Percentiles rank a stretch among this genome's conserved stretches.
phyloP scores from a whole-genome alignment of 2,329 filamentous ascomycete genomes.

The Fusarium bulbicola region DNA sequence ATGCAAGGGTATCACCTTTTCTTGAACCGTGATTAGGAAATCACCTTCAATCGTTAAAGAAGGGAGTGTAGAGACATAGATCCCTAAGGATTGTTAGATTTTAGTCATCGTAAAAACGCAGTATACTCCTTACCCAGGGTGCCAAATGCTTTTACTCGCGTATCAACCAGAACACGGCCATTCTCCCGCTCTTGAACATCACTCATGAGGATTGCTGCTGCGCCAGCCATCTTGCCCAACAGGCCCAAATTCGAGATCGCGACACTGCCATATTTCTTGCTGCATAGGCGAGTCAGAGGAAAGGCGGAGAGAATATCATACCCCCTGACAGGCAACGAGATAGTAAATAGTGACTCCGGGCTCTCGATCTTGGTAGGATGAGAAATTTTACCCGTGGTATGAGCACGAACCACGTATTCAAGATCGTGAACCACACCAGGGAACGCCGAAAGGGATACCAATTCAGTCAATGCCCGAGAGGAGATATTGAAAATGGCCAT shows the following conservation, averaged over 20 bases:
- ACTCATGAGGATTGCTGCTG: slow-evolving; percentile 76
- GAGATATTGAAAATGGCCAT: slow-evolving; percentile 87
- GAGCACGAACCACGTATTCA: slow-evolving; percentile 77
- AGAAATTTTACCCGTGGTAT: slow-evolving; percentile 72
- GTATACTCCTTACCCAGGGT: slow-evolving; percentile 65
- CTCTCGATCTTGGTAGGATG: slow-evolving; percentile 56
- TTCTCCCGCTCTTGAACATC: slow-evolving; percentile 63
- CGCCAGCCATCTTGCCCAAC: slow-evolving; percentile 88
- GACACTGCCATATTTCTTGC: slow-evolving; percentile 49
- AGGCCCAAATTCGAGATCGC: slow-evolving; percentile 78
- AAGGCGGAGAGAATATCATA: slow-evolving; percentile 87
- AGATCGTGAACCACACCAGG: slow-evolving; percentile 69
- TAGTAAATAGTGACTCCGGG: slow-evolving; percentile 62
- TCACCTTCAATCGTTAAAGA: slow-evolving; percentile 67
- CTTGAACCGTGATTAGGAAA: slow-evolving; percentile 80
- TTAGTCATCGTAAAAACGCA: not conserved
- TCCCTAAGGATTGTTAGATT: slow-evolving; percentile 51
- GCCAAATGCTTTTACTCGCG: slow-evolving; percentile 82
- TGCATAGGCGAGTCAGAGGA: slow-evolving; percentile 67
- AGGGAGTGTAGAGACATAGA: slow-evolving; percentile 79
- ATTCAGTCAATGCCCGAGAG: slow-evolving; percentile 67
- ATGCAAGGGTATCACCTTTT: slow-evolving; percentile 71
- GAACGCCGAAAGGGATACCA: slow-evolving; percentile 77
- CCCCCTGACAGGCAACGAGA: slow-evolving; percentile 70
- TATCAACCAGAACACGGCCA: slow-evolving; percentile 70